A percentile compares a stretch with the other conserved stretches of the same genome.
phyloP scores from a whole-genome alignment of 352 stramenopile species.

The Globisporangium orthogonon region DNA sequence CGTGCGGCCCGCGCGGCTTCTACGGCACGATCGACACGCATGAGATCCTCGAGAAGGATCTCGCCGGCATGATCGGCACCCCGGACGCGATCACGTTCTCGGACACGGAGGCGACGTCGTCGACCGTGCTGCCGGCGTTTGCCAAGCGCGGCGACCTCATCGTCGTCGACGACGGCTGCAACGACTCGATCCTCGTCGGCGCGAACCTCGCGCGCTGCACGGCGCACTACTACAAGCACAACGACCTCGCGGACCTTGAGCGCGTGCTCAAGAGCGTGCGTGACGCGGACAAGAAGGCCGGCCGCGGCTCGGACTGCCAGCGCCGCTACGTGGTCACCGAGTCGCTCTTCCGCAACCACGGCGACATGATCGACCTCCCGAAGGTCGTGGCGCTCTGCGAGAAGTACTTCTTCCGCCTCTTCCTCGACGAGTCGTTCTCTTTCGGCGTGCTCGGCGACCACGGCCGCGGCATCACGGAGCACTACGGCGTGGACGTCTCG shows the following conservation, averaged over 20 bases:
- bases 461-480: slow-evolving; percentile 78
- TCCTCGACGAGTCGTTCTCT: slow-evolving; percentile 88
- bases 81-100: slow-evolving; percentile 96
- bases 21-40: slow-evolving; percentile 96
- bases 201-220: slow-evolving; percentile 92
- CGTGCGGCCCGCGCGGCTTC: slow-evolving; percentile 96
- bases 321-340: slow-evolving; percentile 97
- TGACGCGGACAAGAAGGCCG: slow-evolving; percentile 86
- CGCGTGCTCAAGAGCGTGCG: slow-evolving; percentile 87
- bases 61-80: slow-evolving; percentile 90
- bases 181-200: slow-evolving; percentile 93
- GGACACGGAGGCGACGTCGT: slow-evolving; percentile 92
- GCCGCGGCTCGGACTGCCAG: slow-evolving; percentile 78
- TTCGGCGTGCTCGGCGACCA: slow-evolving; percentile 95
- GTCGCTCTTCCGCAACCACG: slow-evolving; percentile 96
- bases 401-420: slow-evolving; percentile 82
- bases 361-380: slow-evolving; percentile 92
- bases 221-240: slow-evolving; percentile 96
- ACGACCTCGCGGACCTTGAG: slow-evolving; percentile 95
- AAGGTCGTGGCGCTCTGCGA: slow-evolving; percentile 91
- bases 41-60: slow-evolving; percentile 88
- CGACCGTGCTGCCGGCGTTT: slow-evolving; percentile 95
- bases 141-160: slow-evolving; percentile 96
- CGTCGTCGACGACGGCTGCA: slow-evolving; percentile 94
- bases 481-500: slow-evolving; percentile 67